Evolutionary conservation across 1,284 basidiomycete genomes (phyloP).

Genomic region (Apiotrichum laibachii): DNA sequence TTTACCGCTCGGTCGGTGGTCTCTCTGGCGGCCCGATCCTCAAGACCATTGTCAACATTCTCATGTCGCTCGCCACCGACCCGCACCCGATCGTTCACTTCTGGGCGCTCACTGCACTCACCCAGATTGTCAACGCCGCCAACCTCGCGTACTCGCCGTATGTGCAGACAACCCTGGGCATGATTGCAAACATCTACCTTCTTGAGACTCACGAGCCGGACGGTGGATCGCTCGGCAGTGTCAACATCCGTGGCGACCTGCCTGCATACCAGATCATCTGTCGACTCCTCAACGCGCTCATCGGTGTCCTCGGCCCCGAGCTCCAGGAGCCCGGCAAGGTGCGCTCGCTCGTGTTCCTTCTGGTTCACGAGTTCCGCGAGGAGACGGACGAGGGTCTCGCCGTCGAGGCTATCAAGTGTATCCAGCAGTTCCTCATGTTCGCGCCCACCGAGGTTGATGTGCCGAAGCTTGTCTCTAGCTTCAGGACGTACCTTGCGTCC

Average conservation of each 20-base stretch:
- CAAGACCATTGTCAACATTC: constrained; percentile 92
- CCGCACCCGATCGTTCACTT: constrained; percentile 96
- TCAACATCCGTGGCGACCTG: constrained; percentile 84
- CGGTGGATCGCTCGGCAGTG: constrained; percentile 77
- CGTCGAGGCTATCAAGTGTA: constrained; percentile 91
- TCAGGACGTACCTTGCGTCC: constrained; percentile 72
- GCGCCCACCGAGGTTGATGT: constrained; percentile 77
- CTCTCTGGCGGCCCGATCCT: constrained; percentile 88
- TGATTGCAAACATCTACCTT: constrained; percentile 87
- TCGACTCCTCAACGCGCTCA: constrained; percentile 85
- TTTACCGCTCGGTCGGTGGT: constrained; percentile 89
- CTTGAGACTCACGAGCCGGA: constrained; percentile 91
- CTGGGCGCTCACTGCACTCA: constrained; percentile 82
- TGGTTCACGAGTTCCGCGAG: constrained; percentile 78
- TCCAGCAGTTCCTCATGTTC: constrained; percentile 96
- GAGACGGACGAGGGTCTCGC: constrained; percentile 85
- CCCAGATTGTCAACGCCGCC: constrained; percentile 84
- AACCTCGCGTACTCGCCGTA: constrained; percentile 88
- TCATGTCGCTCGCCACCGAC: constrained; percentile 93
- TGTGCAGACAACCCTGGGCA: constrained; percentile 81
- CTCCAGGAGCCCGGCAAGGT: constrained; percentile 85
- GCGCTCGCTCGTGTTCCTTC: constrained; percentile 73
- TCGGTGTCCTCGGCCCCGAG: constrained; percentile 92
- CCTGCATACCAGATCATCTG: constrained; percentile 90
- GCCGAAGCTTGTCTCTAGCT: constrained; percentile 69